Percentiles rank a stretch among this genome's conserved stretches.
phyloP scores from a whole-genome alignment of 139 green algal genomes.

The Spirogloea muscicola region DNA sequence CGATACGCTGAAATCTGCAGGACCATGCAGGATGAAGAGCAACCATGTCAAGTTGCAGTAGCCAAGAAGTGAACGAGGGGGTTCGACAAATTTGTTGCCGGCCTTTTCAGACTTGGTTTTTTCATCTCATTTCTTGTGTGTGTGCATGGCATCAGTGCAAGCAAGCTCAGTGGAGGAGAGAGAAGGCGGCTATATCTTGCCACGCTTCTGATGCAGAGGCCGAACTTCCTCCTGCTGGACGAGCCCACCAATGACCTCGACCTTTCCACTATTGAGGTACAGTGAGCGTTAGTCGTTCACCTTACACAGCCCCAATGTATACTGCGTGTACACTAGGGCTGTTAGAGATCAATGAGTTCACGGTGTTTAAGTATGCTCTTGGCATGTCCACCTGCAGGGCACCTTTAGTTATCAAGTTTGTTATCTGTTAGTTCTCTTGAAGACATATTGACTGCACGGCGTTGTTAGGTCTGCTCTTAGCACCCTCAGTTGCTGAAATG shows the following conservation, averaged over 20 bases:
- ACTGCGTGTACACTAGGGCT: not conserved
- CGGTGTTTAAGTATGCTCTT: not conserved
- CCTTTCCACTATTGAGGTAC: constrained; percentile 63
- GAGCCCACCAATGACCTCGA: constrained; percentile 77
- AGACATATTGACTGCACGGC: not conserved
- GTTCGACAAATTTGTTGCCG: not conserved
- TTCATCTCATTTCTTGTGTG: not conserved
- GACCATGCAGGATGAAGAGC: not conserved
- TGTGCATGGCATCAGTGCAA: constrained; percentile 36
- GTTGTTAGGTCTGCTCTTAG: not conserved
- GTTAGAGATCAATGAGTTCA: not conserved
- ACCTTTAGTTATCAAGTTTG: not conserved
- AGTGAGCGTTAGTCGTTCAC: constrained; percentile 48
- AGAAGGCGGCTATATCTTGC: constrained; percentile 71
- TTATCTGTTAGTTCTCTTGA: not conserved
- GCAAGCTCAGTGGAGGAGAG: constrained; percentile 61
- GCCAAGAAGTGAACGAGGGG: not conserved
- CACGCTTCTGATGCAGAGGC: constrained; percentile 60
- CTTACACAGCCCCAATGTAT: no score
- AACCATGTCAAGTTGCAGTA: not conserved
- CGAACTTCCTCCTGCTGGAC: constrained; percentile 65
- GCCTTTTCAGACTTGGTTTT: not conserved
- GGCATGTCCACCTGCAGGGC: not conserved
- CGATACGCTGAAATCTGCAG: not conserved
- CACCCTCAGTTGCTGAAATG: not conserved